Evolutionary conservation across 176 grass and related monocot species (phyloP), one percentile per base, ranked within the genome.

Genomic region (Chrysopogon serrulatus): DNA sequence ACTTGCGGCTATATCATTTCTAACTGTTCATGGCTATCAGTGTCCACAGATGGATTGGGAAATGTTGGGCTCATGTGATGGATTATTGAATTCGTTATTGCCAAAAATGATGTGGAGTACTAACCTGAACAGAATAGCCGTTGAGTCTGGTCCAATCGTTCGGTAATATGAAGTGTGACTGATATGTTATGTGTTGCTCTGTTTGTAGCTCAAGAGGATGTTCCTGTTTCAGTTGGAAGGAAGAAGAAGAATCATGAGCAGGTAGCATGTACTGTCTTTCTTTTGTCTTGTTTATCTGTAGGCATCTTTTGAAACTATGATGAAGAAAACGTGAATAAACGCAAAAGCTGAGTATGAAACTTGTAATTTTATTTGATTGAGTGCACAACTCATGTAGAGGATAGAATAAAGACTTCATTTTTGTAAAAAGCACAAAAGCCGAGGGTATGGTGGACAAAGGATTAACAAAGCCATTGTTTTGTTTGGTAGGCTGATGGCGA

Each of bases 211-310:
- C 1, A 1, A 18, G 66, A 67, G 5, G 82, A 89, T 68, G 13
- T 5, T 61, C 49, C 32, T 21, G 5, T 27, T 37, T 31, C 17
- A 31, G 49, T 53, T 19, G 15, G 37, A 2, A 68, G 13, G 32
- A 85, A 76, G 5, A 85, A 76, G 5, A 80, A 81, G 41, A 81
- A 81, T 43, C 75, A 70, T 41, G 77, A 63, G 24, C 15, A n/a
- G 77, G 87, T 89, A 85, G 57, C 14, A 5, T 75, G 12, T 32
- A 0, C 0, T 62, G 1, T 28, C n/a, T 53, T 41, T 63, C n/a
- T 53, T 41, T 63, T 30, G 16, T 24, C 10, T 33, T 19, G 5
- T 10, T 61, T 12, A 23, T 76, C 62, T n/a, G 17, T 70, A 63
- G 8, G 7, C 43, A 21, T 75, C 19, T 32, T 37, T 61, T 59